Conservation (phyloP, 352 stramenopile genomes). For the Phytophthora macrochlamydospora region DNA sequence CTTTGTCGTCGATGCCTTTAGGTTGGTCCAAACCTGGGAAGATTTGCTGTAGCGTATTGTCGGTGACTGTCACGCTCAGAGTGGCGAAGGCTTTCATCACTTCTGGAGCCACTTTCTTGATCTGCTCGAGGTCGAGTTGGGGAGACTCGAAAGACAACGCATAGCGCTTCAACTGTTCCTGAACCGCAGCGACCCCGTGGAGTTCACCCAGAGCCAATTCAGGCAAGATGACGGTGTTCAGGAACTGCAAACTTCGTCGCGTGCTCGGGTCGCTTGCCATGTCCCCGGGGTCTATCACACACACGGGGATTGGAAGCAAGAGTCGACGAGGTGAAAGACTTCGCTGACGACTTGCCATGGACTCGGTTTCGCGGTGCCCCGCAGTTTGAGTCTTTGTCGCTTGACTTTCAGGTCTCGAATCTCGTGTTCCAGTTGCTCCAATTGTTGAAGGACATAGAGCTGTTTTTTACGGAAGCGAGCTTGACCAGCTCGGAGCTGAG, state of each 20-base stretch:
- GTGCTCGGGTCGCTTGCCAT: not conserved
- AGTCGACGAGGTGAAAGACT: conserved; percentile 1
- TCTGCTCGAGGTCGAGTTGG: not conserved
- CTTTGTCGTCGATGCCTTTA: not conserved
- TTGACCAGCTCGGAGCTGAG: too few relatives aligned
- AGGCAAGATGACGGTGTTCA: not conserved
- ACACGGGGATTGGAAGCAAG: not conserved
- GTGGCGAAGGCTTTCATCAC: not conserved
- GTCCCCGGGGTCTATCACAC: not conserved
- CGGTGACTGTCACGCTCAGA: conserved; percentile 2
- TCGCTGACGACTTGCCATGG: conserved; percentile 7
- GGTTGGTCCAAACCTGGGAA: conserved; percentile 2
- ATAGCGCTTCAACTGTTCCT: conserved; percentile 1
- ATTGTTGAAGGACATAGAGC: too few relatives aligned
- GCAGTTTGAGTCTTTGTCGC: not conserved
- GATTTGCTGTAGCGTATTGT: not conserved
- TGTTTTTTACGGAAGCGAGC: too few relatives aligned
- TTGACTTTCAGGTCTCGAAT: conserved; percentile 4
- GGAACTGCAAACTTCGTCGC: conserved; percentile 1
- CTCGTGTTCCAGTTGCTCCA: too few relatives aligned
- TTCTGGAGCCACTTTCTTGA: not conserved
- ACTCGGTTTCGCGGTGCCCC: not conserved
- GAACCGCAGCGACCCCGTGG: not conserved
- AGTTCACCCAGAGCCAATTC: conserved; percentile 2
- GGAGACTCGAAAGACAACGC: conserved; percentile 1